Conservation (phyloP, 306 rosid genomes). For the Oxytropis ochrocephala region DNA sequence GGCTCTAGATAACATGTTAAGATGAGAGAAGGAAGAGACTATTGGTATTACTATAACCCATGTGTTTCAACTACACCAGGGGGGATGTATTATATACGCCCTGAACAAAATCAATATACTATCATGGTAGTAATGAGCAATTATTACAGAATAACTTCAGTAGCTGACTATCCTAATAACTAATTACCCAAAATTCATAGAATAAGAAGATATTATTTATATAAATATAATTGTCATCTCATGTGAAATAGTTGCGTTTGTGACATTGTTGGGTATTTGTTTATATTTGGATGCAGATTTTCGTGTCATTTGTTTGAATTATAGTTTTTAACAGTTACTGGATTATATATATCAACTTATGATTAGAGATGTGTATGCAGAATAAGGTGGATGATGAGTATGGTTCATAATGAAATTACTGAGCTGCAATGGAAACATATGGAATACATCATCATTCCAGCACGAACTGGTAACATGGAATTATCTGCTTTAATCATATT, state of each 20-base stretch:
- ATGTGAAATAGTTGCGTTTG: neutral
- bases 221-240: neutral
- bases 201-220: too few species aligned
- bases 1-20: too few species aligned
- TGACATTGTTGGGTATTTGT: neutral
- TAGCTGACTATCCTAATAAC: too few species aligned
- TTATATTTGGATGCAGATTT: neutral
- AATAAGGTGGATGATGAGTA: slow-evolving; percentile 16
- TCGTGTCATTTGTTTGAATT: neutral
- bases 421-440: slow-evolving; percentile 15
- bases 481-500: neutral
- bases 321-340: neutral
- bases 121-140: too few species aligned
- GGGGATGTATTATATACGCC: too few species aligned
- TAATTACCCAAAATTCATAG: too few species aligned
- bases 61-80: too few species aligned
- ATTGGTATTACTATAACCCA: too few species aligned
- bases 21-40: too few species aligned
- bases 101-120: too few species aligned
- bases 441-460: slow-evolving; percentile 13
- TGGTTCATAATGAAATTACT: slow-evolving; percentile 23
- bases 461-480: slow-evolving; percentile 31
- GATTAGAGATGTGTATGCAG: slow-evolving; percentile 28
- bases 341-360: neutral
- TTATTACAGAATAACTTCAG: too few species aligned